Base-by-base conservation (phyloP, 1,139 yeast genomes). In the Saccharomycopsis crataegensis region DNA sequence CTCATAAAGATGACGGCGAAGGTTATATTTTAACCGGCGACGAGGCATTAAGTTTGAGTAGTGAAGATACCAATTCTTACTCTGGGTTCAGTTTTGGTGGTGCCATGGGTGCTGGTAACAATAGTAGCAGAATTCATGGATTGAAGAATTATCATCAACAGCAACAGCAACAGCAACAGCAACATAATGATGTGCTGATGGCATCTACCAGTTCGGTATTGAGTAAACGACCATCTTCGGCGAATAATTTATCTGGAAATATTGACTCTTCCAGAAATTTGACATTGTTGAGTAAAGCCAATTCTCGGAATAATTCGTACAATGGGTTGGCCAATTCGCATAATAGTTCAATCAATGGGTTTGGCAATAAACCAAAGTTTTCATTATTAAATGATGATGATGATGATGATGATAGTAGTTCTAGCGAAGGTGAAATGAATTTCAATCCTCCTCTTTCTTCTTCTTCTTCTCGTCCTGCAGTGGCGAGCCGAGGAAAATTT, bases 21-120 rank as follows among this genome's bases (percentile, higher is more conserved):
- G 57, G 57, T 3, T 53, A 46, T 47, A 43, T 53, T 8, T 50
- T 53, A 49, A 47, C 57, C 8, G 54, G 57, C 31, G 57, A 53
- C 28, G 57, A 53, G 41, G 57, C 57, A 6, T 28, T 53, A 6
- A 53, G 57, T 38, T 43, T 53, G 32, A 53, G 54, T 28, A 44
- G 51, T 22, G 57, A 53, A 33, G 57, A 53, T 33, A 53, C 54
- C 31, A 46, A 17, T 34, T 45, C 53, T 3, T 51, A 51, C 16
- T 46, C 52, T 14, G 55, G 57, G 11, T 41, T 53, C 11, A 43
- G 56, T 36, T 52, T 52, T 40, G 53, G 53, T 11, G 22, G 14
- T 2, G 33, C 33, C n/a, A n/a, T n/a, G 12, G 5, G 4, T 22
- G 28, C 28, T 22, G 40, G 40, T n/a, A 36, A 36, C n/a, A 36